These are phyloP conservation scores for Pholiota molesta DNA, from an alignment of 768 basidiomycete genomes.

Conservation along the genomic window DNA sequence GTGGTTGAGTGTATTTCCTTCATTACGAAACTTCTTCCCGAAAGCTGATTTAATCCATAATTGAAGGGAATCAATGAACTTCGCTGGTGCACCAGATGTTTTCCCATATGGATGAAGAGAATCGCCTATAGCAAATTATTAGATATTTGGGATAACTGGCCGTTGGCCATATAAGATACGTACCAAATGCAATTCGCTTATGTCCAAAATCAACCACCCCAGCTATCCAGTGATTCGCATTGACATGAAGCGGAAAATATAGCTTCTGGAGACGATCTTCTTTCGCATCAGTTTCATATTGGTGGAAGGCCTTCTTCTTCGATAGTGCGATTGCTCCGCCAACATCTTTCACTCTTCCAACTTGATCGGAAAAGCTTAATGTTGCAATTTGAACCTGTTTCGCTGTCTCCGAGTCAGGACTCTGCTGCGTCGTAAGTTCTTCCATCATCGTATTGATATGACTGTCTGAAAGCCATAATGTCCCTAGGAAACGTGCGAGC, in stretches of 20 bases:
- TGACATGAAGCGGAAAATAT: constrained; percentile 13
- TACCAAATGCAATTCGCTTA: constrained; percentile 2
- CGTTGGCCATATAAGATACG: neutral
- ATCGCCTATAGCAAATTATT: neutral
- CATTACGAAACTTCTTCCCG: neutral
- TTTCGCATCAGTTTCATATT: constrained; percentile 3
- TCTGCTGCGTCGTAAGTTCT: too few relatives aligned
- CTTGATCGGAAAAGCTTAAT: constrained; percentile 3
- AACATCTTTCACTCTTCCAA: neutral
- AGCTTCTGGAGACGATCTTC: neutral
- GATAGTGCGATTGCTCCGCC: neutral
- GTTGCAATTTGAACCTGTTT: too few relatives aligned
- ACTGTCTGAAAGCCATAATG: too few relatives aligned
- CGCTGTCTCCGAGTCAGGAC: too few relatives aligned
- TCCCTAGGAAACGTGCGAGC: too few relatives aligned
- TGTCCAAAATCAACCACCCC: constrained; percentile 1
- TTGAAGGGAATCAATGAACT: neutral
- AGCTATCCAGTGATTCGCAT: constrained; percentile 11
- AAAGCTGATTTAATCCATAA: neutral
- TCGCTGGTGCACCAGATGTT: neutral
- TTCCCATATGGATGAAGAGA: neutral
- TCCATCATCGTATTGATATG: too few relatives aligned
- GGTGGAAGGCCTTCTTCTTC: neutral
- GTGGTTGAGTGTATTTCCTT: constrained; percentile 11
- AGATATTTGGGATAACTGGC: neutral